Evolutionary conservation across 2,329 filamentous ascomycete genomes (phyloP).

Genomic region (Penicillium sp.): DNA sequence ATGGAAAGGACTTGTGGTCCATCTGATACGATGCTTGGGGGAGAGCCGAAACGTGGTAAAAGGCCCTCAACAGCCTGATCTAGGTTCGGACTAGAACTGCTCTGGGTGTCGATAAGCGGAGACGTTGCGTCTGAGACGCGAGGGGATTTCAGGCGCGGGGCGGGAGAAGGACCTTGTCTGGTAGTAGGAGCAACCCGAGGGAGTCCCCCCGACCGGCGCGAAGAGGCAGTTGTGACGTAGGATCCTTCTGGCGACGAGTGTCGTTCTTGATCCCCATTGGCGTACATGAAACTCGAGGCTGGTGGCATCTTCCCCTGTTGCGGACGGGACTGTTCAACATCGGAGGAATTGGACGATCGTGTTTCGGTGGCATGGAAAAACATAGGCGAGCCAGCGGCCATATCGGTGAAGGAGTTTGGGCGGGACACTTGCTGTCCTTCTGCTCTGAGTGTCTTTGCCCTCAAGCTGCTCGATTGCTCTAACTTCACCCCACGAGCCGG

Average conservation of each 20-base stretch:
- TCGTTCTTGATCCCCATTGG: slow-evolving; percentile 38
- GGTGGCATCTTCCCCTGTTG: slow-evolving; percentile 28
- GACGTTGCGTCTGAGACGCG: slow-evolving; percentile 27
- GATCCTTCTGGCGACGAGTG: slow-evolving; percentile 23
- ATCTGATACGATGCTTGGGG: slow-evolving; percentile 20
- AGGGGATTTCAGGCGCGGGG: slow-evolving; percentile 34
- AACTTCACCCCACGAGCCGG: slow-evolving; percentile 32
- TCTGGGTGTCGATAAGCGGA: slow-evolving; percentile 22
- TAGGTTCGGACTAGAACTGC: slow-evolving; percentile 18
- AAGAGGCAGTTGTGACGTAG: slow-evolving; percentile 10
- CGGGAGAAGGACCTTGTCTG: slow-evolving; percentile 25
- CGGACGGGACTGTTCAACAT: slow-evolving; percentile 29
- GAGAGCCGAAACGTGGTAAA: slow-evolving; percentile 22
- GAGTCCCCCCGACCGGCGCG: slow-evolving; percentile 34
- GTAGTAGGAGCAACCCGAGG: slow-evolving; percentile 23
- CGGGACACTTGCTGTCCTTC: slow-evolving; percentile 36
- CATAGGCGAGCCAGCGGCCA: slow-evolving; percentile 54
- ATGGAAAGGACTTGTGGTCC: slow-evolving; percentile 15
- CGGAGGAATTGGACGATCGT: slow-evolving; percentile 50
- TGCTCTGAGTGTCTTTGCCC: slow-evolving; percentile 39
- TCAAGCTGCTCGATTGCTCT: slow-evolving; percentile 33
- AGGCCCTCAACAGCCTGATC: slow-evolving; percentile 23
- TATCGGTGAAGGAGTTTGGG: slow-evolving; percentile 37
- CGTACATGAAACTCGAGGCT: slow-evolving; percentile 37
- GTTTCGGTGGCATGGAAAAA: slow-evolving; percentile 93